Base-by-base conservation (phyloP, 2,329 filamentous ascomycete genomes). In the Pseudocercospora cruenta region DNA sequence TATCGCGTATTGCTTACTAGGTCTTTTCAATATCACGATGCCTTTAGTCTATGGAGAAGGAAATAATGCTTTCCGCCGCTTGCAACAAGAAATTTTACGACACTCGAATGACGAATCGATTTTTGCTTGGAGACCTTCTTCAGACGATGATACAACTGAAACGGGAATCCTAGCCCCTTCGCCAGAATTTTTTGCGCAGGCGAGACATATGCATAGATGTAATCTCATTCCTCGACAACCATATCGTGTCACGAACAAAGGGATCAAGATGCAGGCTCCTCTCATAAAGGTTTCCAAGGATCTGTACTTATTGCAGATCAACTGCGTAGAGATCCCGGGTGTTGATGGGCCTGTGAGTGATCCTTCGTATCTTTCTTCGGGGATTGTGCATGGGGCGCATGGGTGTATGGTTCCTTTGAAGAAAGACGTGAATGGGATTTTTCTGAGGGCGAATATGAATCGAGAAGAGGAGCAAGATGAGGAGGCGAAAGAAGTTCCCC, bases 21-120 rank as follows among this genome's bases (percentile, higher is more conserved):
- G 82, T 0, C 74, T 84, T 0, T 83, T 84, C 31, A 73, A 74
- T 1, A 74, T 83, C 39, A 76, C 80, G 22, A 81, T 84, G 78
- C 53, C 59, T 0, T n/a, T 66, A 9, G n/a, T 62, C 1, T 66
- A 66, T 53, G 64, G 64, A 16, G 54, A 66, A 59, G 59, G 59
- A n/a, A 33, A 53, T 3, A 58, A 54, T 10, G 59, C 64, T 5
- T 66, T 66, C 26, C 19, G 57, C 1, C 22, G 64, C 8, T 53
- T 66, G 1, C 64, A 66, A 53, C 49, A 63, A n/a, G 64, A 66
- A 33, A 62, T 66, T n/a, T 6, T 66, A n/a, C 54, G 54, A 31
- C 55, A 60, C 5, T 43, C 49, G 10, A 54, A 62, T 19, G 60
- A 62, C 24, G 60, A 62, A 9, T 51, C 60, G 9, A 57, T 62